These are phyloP conservation scores for Plasmodium relictum DNA, from an alignment of 169 alveolate species.

Conservation along the genomic window DNA sequence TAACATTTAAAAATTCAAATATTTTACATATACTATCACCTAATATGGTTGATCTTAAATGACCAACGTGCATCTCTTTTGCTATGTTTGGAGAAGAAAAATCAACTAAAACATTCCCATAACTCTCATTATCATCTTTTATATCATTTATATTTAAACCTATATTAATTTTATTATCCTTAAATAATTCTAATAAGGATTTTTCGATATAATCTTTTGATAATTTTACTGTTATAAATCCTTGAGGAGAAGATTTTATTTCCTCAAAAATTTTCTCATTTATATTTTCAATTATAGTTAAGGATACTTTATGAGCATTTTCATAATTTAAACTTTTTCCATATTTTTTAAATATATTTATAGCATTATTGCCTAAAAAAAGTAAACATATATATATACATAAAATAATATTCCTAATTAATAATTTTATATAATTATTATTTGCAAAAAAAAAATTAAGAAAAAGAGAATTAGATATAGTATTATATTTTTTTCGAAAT, in stretches of 20 bases:
- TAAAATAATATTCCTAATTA: no score
- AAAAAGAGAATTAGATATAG: not conserved
- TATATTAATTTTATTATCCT: constrained; percentile 72
- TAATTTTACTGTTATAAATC: constrained; percentile 81
- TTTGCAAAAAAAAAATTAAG: no score
- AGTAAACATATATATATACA: not conserved
- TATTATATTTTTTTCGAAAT: not conserved
- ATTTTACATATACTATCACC: constrained; percentile 96
- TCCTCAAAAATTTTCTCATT: constrained; percentile 78
- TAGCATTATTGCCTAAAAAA: constrained; percentile 84
- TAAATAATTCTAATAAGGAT: constrained; percentile 76
- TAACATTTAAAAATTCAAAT: constrained; percentile 86
- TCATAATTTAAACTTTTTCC: constrained; percentile 79
- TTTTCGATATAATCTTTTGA: constrained; percentile 72
- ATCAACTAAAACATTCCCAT: constrained; percentile 91
- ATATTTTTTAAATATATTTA: constrained; percentile 82
- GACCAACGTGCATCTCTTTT: constrained; percentile 99
- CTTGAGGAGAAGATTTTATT: constrained; percentile 89
- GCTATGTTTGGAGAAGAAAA: constrained; percentile 99
- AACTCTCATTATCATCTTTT: constrained; percentile 23
- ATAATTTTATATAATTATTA: no score
- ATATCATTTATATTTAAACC: constrained; percentile 49
- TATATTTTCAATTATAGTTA: constrained; percentile 82
- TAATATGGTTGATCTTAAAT: constrained; percentile 97
- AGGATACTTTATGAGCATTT: constrained; percentile 86